A percentile compares a stretch with the other conserved stretches of the same genome.
These are phyloP conservation scores for Saitozyma sp. DNA, from an alignment of 768 basidiomycete genomes.

Conservation along the genomic window DNA sequence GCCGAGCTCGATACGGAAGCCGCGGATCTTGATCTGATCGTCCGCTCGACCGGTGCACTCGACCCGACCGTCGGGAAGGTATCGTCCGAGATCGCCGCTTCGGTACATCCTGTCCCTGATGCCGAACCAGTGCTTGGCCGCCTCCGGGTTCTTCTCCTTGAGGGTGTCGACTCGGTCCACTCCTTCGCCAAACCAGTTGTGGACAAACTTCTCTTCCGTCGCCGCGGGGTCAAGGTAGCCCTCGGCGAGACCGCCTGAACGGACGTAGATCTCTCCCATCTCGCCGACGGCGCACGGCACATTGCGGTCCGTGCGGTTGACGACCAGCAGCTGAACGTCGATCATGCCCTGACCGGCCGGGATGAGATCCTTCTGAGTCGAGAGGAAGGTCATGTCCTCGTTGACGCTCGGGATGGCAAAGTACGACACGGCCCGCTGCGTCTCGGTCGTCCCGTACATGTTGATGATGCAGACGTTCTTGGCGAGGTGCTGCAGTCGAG, in stretches of 20 bases:
- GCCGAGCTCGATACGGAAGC: slow-evolving; percentile 96
- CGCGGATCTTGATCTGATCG: slow-evolving; percentile 98
- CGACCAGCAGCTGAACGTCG: slow-evolving; percentile 93
- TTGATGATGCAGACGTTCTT: slow-evolving; percentile 92
- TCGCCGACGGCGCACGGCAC: slow-evolving; percentile 91
- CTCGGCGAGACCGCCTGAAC: slow-evolving; percentile 91
- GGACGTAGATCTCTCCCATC: slow-evolving; percentile 97
- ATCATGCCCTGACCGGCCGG: slow-evolving; percentile 97
- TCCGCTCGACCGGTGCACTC: slow-evolving; percentile 97
- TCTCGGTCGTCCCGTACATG: slow-evolving; percentile 99
- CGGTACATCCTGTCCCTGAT: slow-evolving; percentile 97
- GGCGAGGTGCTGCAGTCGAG: slow-evolving; percentile 87
- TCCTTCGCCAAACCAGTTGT: slow-evolving; percentile 79
- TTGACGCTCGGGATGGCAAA: slow-evolving; percentile 84
- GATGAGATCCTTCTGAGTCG: slow-evolving; percentile 94
- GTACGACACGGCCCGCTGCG: slow-evolving; percentile 97
- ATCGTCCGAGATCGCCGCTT: slow-evolving; percentile 93
- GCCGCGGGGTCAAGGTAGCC: slow-evolving; percentile 85
- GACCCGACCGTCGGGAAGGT: slow-evolving; percentile 84
- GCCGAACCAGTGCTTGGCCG: slow-evolving; percentile 85
- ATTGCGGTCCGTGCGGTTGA: slow-evolving; percentile 81
- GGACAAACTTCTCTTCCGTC: slow-evolving; percentile 85
- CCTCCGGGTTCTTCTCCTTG: slow-evolving; percentile 55
- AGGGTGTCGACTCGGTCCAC: slow-evolving; percentile 69
- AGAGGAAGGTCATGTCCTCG: slow-evolving; percentile 82